Evolutionary conservation across 1,284 basidiomycete genomes (phyloP), one percentile per base, ranked within the genome.

Genomic region (Bondarzewia mesenterica): DNA sequence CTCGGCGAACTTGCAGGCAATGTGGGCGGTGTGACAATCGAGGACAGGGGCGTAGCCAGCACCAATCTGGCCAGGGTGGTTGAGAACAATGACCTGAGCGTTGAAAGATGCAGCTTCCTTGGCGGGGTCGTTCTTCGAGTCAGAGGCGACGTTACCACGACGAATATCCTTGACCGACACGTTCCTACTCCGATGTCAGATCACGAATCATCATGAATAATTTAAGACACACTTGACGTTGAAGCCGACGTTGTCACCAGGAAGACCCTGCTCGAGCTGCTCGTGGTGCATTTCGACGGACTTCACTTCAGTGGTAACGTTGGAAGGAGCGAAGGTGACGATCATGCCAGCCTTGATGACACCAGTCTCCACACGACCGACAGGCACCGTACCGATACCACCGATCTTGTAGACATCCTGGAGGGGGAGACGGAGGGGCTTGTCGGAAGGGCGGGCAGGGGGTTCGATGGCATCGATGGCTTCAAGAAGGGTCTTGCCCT

Each of bases 361-460:
- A 87, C 96, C 95, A 66, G 96, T 99, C 82, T 99, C 95, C 66
- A 99, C 95, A 92, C 96, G 95, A 73, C 95, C 95, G 76, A 99
- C 95, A 69, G 95, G 95, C 63, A 99, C 96, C 63, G 95, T 99
- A 62, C 95, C 95, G 66, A 99, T 99, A 94, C 95, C 95, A 77
- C 95, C 95, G 66, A 99, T 99, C 85, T 99, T 99, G 92, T 99
- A 99, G 64, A 99, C 95, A 83, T 99, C 95, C 84, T 99, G 95
- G 74, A 99, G 93, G 65, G 95, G 95, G 59, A 99, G 94, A 79
- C 95, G 94, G 76, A 99, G 95, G 63, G 95, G 94, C 82, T 96
- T 97, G 82, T 99, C 95, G 70, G 90, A 89, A 60, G 96, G 96
- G 71, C 95, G 92, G 58, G 78, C 72, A 54, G 95, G 95, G 68